A percentile compares a stretch with the other conserved stretches of the same genome.
phyloP scores from a whole-genome alignment of 1,284 basidiomycete genomes.

The Cystodermella granulosa region DNA sequence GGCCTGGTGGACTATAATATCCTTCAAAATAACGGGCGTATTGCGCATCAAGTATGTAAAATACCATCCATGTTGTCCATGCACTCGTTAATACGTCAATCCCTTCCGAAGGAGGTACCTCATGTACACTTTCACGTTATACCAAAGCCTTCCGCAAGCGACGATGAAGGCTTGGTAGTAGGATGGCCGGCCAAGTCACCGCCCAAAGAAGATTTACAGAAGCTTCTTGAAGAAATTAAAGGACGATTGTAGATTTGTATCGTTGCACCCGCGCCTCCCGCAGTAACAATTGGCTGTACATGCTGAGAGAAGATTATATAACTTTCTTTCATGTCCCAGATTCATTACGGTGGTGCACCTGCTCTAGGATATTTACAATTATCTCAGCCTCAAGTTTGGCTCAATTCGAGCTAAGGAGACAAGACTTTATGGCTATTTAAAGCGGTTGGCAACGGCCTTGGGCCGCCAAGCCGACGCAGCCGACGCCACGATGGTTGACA shows the following conservation, averaged over 20 bases:
- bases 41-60: conserved; percentile 74
- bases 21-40: conserved; percentile 82
- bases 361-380: too few relatives aligned
- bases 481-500: too few relatives aligned
- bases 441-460: too few relatives aligned
- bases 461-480: too few relatives aligned
- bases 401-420: too few relatives aligned
- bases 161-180: conserved; percentile 60
- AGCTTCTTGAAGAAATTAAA: conserved; percentile 56
- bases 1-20: conserved; percentile 83
- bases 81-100: not conserved
- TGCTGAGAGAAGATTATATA: too few relatives aligned
- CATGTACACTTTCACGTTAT: conserved; percentile 93
- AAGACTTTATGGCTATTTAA: too few relatives aligned
- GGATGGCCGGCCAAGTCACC: conserved; percentile 65
- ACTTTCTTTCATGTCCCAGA: too few relatives aligned
- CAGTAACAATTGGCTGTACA: too few relatives aligned
- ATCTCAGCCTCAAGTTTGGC: too few relatives aligned
- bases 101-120: conserved; percentile 55
- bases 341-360: too few relatives aligned
- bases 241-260: conserved; percentile 44
- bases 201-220: conserved; percentile 59
- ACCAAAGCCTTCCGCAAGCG: conserved; percentile 67
- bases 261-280: too few relatives aligned
- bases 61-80: not conserved